Base-by-base conservation (phyloP, 2,329 filamentous ascomycete genomes). In the Diaporthe sp. region DNA sequence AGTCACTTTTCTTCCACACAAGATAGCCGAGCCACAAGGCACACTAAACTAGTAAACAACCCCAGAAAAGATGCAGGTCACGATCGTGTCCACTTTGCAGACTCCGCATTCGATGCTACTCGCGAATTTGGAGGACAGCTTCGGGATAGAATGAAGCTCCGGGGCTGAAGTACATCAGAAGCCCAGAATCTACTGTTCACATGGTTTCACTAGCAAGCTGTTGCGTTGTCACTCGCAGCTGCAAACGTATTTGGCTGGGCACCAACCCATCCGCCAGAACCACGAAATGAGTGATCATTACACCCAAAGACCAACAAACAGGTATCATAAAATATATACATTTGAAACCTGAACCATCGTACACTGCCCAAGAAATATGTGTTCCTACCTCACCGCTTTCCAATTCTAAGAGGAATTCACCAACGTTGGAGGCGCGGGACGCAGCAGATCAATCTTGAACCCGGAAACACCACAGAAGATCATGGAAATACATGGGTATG, bases 21-120 rank as follows among this genome's bases (percentile, higher is more conserved):
- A 35, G 64, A 67, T 67, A 38, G 42, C 45, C 61, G 61, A 66
- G 61, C 45, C 30, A 52, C 19, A 38, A 52, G 13, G 8, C 17
- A 22, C 42, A 47, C 42, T 52, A 2, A 19, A 47, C 42, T 52
- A 2, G 28, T 4, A 47, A 19, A 28, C 8, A 30, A 22, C 47
- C 47, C 47, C 40, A 1, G 12, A 25, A 28, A 68, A 40, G 22
- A 10, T 25, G 40, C 57, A 60, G 15, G 55, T 38, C 55, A 58
- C 13, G 30, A 52, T 52, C 30, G 47, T 68, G 47, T 12, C 45
- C 45, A 54, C 47, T 25, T 35, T 54, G 47, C n/a, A 15, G 33
- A 38, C 64, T 17, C 64, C 64, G 45, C 64, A 33, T 35, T 17
- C 8, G 47, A 40, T 68, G 33, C 28, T 12, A 54, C 33, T 54